phyloP scores from a whole-genome alignment of 257 asterid species.

The Rhazya stricta region DNA sequence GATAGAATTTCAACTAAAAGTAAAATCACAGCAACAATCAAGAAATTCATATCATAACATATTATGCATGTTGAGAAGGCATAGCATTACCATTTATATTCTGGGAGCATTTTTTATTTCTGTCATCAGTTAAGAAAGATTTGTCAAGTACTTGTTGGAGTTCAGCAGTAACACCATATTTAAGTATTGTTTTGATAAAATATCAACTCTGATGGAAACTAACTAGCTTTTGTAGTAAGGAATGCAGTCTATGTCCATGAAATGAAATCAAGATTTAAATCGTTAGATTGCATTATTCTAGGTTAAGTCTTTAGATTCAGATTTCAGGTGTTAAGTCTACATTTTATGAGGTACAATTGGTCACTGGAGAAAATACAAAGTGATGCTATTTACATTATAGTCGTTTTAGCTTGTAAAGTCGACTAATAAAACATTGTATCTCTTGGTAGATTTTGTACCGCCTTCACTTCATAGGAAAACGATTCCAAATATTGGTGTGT shows the following conservation, averaged over 20 bases:
- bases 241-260: not conserved
- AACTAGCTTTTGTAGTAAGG: not conserved
- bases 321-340: too few relatives aligned
- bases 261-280: not conserved
- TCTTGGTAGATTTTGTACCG: constrained; percentile 60
- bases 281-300: too few relatives aligned
- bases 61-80: not conserved
- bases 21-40: too few relatives aligned
- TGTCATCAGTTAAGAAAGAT: not conserved
- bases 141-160: not conserved
- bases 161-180: not conserved
- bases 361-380: not conserved
- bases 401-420: not conserved
- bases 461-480: constrained; percentile 49
- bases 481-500: constrained; percentile 27
- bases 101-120: not conserved
- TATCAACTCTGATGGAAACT: not conserved
- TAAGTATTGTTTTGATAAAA: not conserved
- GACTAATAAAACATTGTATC: constrained; percentile 1
- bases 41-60: not conserved
- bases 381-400: too few relatives aligned
- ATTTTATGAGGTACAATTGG: too few relatives aligned
- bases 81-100: not conserved
- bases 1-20: too few relatives aligned
- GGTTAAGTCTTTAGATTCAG: too few relatives aligned